Evolutionary conservation across 345 rosid genomes (phyloP), one percentile per base, ranked within the genome.

Genomic region (Luvunga scandens): DNA sequence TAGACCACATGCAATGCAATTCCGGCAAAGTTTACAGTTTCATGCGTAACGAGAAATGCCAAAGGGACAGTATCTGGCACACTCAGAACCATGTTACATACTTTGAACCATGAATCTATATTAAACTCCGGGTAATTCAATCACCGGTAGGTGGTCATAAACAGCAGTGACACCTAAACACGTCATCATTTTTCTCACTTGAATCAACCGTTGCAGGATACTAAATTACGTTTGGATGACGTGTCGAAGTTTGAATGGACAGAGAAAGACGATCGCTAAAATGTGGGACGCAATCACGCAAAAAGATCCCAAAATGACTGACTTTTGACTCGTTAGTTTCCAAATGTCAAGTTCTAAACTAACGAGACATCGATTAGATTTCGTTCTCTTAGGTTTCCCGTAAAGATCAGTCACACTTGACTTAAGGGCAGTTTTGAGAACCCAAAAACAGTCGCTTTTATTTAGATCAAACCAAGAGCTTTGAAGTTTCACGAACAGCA

Each of bases 281-380:
- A 21, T 18, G 73, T 30, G 56, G 56, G 56, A 50, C 56, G 56
- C 50, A 50, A 50, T 50, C 56, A 16, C 56, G 78, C 80, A 69
- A 66, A 86, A 78, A 72, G 69, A 76, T 25, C 53, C 36, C 36
- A 67, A 42, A 12, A 3, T 16, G 16, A 12, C 50, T 42, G 50
- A 42, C 50, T 78, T 70, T 83, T 71, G 84, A 83, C 89, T 85
- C 53, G 91, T 86, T 88, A 19, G 84, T 74, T 83, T 79, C 71
- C 87, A 85, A 91, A 87, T 85, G 92, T 85, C 86, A 84, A 82
- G 86, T 86, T 79, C 79, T 75, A 68, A 82, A 55, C 66, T 45
- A 80, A 83, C 77, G 70, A 57, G 53, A 60, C 13, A 18, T 48
- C 28, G 27, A 67, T 50, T 27, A 63, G 36, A 66, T 66, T 56